Conservation (phyloP, 345 rosid genomes). For the Clausena lansium region DNA sequence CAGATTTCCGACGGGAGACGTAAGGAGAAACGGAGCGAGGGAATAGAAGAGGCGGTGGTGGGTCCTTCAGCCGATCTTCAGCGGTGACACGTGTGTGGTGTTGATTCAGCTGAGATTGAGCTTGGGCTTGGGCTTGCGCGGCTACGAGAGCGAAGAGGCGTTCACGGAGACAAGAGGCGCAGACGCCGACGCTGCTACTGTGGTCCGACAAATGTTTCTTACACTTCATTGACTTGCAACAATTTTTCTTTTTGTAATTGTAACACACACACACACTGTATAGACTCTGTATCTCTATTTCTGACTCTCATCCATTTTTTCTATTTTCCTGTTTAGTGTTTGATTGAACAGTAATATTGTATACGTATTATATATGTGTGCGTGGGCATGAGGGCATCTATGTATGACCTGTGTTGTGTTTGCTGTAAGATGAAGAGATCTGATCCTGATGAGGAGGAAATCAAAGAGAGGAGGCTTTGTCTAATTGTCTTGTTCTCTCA, state of each 20-base stretch:
- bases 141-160: constrained; percentile 54
- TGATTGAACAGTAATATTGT: neutral
- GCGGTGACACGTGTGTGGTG: constrained; percentile 15
- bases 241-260: too few species aligned
- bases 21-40: constrained; percentile 89
- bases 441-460: constrained; percentile 31
- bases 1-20: constrained; percentile 64
- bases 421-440: constrained; percentile 17
- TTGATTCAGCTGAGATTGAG: constrained; percentile 9
- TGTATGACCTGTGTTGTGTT: neutral
- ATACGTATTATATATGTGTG: too few species aligned
- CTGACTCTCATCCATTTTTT: neutral
- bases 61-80: constrained; percentile 28
- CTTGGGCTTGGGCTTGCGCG: constrained; percentile 48
- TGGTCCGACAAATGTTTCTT: constrained; percentile 62
- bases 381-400: too few species aligned
- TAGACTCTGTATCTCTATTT: neutral
- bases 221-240: constrained; percentile 60
- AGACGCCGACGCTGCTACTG: constrained; percentile 75
- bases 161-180: constrained; percentile 90
- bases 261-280: too few species aligned
- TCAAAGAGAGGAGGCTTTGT: constrained; percentile 20
- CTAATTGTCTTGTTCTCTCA: constrained; percentile 25
- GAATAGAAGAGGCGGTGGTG: constrained; percentile 44
- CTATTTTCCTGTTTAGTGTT: too few species aligned